Conservation (phyloP, 495 filamentous ascomycete genomes). For the Hypoxylon perforatum region DNA sequence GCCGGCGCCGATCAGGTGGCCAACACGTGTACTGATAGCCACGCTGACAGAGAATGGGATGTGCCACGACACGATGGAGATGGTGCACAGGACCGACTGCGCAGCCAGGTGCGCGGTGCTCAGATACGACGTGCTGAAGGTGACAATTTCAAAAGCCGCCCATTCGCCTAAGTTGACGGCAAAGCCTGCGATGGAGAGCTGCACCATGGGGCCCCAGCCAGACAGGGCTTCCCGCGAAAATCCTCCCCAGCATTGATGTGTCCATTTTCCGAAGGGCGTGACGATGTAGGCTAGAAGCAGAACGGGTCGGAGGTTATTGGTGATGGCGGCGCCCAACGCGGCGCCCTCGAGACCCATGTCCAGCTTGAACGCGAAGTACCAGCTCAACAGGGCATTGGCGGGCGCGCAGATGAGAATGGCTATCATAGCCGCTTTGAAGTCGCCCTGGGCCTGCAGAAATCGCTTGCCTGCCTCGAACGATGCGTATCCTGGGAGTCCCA, state of each 20-base stretch:
- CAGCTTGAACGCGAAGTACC: slow-evolving; percentile 75
- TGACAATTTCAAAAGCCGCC: slow-evolving; percentile 67
- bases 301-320: slow-evolving; percentile 63
- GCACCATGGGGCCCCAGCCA: slow-evolving; percentile 68
- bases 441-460: slow-evolving; percentile 78
- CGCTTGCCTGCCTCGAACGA: slow-evolving; percentile 78
- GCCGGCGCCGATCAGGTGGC: slow-evolving; percentile 69
- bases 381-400: slow-evolving; percentile 78
- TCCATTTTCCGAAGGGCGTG: slow-evolving; percentile 50
- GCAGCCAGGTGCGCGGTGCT: slow-evolving; percentile 66
- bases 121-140: slow-evolving; percentile 62
- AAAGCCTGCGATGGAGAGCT: slow-evolving; percentile 66
- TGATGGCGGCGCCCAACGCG: slow-evolving; percentile 65
- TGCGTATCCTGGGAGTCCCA: slow-evolving; percentile 77
- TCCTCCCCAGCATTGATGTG: slow-evolving; percentile 66
- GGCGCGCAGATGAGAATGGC: slow-evolving; percentile 76
- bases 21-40: slow-evolving; percentile 71
- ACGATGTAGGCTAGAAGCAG: slow-evolving; percentile 63
- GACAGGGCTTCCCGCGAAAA: slow-evolving; percentile 59
- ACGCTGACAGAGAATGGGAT: slow-evolving; percentile 75
- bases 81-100: slow-evolving; percentile 72
- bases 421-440: slow-evolving; percentile 75
- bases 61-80: slow-evolving; percentile 71
- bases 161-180: slow-evolving; percentile 69
- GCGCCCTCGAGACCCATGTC: slow-evolving; percentile 69